Conservation (phyloP, 768 basidiomycete species). For the Crassisporium funariophilum region DNA sequence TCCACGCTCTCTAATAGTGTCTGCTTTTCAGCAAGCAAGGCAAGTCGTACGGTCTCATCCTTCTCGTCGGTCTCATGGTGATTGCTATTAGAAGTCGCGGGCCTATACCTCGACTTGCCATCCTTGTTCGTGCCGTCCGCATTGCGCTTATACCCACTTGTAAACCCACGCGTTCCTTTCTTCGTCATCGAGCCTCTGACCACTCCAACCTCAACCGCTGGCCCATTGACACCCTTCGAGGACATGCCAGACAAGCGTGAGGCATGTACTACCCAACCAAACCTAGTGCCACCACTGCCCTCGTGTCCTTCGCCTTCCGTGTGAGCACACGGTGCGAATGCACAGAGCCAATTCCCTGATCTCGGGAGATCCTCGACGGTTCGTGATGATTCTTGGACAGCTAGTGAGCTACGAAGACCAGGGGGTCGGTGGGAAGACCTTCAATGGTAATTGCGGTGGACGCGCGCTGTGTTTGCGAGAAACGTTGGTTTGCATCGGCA, state of each 20-base stretch:
- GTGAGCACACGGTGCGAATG: conserved; percentile 16
- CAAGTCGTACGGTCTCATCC: conserved; percentile 36
- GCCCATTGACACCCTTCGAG: conserved; percentile 10
- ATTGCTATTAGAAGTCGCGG: neutral
- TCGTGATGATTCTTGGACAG: conserved; percentile 60
- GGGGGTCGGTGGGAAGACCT: conserved; percentile 16
- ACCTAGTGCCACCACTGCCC: neutral
- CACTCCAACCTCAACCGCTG: conserved; percentile 5
- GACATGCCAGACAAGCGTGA: conserved; percentile 11
- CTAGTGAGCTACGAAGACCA: conserved; percentile 18
- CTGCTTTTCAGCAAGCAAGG: conserved; percentile 61
- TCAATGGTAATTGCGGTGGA: conserved; percentile 20
- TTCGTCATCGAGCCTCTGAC: conserved; percentile 5
- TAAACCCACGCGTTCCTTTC: conserved; percentile 8
- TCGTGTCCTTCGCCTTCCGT: conserved; percentile 10
- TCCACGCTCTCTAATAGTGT: conserved; percentile 56
- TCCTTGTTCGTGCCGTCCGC: conserved; percentile 20
- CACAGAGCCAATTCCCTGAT: conserved; percentile 39
- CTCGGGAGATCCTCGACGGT: conserved; percentile 68
- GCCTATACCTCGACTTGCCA: conserved; percentile 9
- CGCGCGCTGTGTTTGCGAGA: conserved; percentile 31
- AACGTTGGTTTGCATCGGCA: conserved; percentile 40
- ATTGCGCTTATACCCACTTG: conserved; percentile 9
- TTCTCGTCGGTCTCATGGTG: conserved; percentile 14
- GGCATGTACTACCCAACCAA: conserved; percentile 7